Evolutionary conservation across 1,139 yeast genomes (phyloP), one percentile per base, ranked within the genome.

Genomic region (Yamadazyma buinensis): DNA sequence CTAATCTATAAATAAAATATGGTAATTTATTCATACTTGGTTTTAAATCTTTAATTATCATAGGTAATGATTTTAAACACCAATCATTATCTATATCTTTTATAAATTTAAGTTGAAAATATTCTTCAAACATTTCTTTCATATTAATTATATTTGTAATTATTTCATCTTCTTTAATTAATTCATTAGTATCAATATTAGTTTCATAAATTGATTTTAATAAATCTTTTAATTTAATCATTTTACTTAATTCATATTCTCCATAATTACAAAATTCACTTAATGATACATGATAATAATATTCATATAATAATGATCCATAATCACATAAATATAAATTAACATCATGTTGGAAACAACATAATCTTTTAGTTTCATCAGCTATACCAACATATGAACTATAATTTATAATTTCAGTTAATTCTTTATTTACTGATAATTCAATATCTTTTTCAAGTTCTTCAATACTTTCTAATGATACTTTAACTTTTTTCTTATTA

Each of bases 201-300:
- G 7, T 17, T 17, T 17, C 19, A 36, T 51, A 56, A 34, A 56
- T 42, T n/a, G 54, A 59, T n/a, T 43, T 54, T 30, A 66, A 39
- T n/a, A 64, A 36, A 2, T 57, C 54, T 2, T 41, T 38, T 8
- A 73, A 33, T n/a, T 52, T 31, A 8, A 72, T 34, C 17, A 75
- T 63, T 35, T 64, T 52, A 36, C 61, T 54, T 4, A 83, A 57
- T 15, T 59, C 59, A 5, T 83, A 68, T 15, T 62, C 67, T 1
- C 98, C 98, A 58, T 78, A 90, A 51, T 88, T 90, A 32, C 83
- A 76, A 58, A 94, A 88, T 40, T 86, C 90, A 1, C 81, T 64
- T 13, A 92, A 59, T 0, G 84, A 87, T 7, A 84, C 60, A 49
- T 94, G 97, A 53, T 88, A 92, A 51, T 84, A 88, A 36, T 87